Evolutionary conservation across 345 rosid species (phyloP).

Genomic region (Trapa bicornis): DNA sequence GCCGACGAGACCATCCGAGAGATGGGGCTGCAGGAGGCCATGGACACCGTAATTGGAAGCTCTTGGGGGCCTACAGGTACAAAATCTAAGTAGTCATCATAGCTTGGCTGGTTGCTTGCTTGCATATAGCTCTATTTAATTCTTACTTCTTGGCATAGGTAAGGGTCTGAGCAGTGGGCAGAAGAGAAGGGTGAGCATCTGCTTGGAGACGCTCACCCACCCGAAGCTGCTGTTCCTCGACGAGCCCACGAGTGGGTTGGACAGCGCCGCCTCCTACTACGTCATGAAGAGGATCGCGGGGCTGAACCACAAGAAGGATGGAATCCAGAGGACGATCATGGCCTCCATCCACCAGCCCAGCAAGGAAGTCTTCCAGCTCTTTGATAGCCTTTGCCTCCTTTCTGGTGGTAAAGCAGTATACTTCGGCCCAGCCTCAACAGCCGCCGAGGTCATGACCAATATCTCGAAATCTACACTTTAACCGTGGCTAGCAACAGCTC

Average conservation of each 20-base stretch:
- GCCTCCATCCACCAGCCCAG: conserved; percentile 43
- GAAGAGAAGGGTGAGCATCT: conserved; percentile 39
- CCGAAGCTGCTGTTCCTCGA: conserved; percentile 41
- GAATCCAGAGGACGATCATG: conserved; percentile 19
- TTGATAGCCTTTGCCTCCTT: conserved; percentile 28
- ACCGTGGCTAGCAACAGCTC: too few relatives aligned
- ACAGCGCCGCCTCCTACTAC: conserved; percentile 36
- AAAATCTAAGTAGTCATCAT: too few relatives aligned
- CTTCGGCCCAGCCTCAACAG: conserved; percentile 17
- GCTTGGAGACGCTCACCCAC: conserved; percentile 33
- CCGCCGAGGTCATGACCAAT: background rate
- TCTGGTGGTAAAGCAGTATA: conserved; percentile 32
- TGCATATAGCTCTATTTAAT: too few relatives aligned
- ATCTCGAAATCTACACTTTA: background rate
- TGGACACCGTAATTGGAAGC: conserved; percentile 36
- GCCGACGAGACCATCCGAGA: conserved; percentile 33
- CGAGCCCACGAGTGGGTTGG: conserved; percentile 40
- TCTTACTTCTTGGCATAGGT: background rate
- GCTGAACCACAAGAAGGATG: conserved; percentile 15
- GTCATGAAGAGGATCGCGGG: conserved; percentile 24
- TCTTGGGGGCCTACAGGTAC: conserved; percentile 3
- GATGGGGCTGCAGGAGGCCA: conserved; percentile 36
- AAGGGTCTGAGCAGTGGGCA: conserved; percentile 46
- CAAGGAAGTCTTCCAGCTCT: conserved; percentile 24
- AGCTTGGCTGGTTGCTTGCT: too few relatives aligned